Evolutionary conservation across 2,329 filamentous ascomycete species (phyloP).

Genomic region (Tricladium varicosporioides): DNA sequence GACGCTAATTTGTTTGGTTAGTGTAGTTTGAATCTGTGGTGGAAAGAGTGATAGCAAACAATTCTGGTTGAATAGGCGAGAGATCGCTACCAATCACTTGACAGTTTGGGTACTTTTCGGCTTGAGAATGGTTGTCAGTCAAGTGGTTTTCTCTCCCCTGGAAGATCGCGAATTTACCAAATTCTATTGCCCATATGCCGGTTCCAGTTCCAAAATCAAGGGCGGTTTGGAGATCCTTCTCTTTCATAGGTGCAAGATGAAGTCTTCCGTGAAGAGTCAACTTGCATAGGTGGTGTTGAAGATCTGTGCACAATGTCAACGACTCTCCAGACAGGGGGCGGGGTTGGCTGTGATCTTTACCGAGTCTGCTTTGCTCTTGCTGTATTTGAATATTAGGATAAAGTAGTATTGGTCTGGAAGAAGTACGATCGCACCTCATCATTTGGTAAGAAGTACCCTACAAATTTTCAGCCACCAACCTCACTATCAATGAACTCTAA

Average conservation of each 20-base stretch:
- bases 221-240: constrained; percentile 27
- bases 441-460: constrained; percentile 16
- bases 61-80: constrained; percentile 29
- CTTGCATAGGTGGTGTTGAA: constrained; percentile 22
- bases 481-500: neutral
- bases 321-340: too few relatives aligned
- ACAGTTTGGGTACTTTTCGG: constrained; percentile 26
- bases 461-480: neutral
- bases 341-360: neutral
- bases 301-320: constrained; percentile 8
- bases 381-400: neutral
- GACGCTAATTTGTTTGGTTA: constrained; percentile 40
- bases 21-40: too few relatives aligned
- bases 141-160: neutral
- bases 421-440: constrained; percentile 10
- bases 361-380: constrained; percentile 16
- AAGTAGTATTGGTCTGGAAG: neutral
- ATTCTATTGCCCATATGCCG: constrained; percentile 41
- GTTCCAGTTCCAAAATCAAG: constrained; percentile 43
- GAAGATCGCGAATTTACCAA: constrained; percentile 7
- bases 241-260: constrained; percentile 26
- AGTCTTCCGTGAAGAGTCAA: constrained; percentile 19
- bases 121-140: constrained; percentile 18
- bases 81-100: constrained; percentile 31
- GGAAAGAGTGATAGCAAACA: neutral